A percentile compares a stretch with the other conserved stretches of the same genome.
Evolutionary conservation across 192 early-diverging fungal genomes (phyloP).

Genomic region (Gaertneriomyces sp.): DNA sequence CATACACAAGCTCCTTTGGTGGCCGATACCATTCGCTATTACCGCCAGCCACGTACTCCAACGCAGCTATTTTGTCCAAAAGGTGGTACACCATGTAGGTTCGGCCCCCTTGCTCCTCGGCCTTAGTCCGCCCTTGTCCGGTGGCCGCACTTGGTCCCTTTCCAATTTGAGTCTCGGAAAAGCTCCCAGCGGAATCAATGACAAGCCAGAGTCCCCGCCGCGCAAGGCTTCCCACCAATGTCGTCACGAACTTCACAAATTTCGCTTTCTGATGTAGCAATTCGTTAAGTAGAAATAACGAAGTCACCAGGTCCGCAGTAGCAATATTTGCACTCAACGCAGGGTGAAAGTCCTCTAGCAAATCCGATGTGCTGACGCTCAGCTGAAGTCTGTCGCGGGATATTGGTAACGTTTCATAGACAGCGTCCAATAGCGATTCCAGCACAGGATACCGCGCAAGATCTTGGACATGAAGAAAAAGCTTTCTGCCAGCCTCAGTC

Average conservation of each 20-base stretch:
- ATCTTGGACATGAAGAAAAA: conserved; percentile 36
- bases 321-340: conserved; percentile 31
- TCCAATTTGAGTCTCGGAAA: conserved; percentile 78
- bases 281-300: conserved; percentile 93
- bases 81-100: conserved; percentile 90
- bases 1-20: conserved; percentile 67
- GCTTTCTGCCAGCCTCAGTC: no score
- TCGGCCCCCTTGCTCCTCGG: conserved; percentile 8
- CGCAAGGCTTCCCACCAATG: conserved; percentile 60
- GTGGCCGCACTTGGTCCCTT: conserved; percentile 13
- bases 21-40: conserved; percentile 66
- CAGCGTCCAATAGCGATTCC: conserved; percentile 9
- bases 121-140: background rate
- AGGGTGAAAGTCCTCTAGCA: conserved; percentile 18
- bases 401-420: background rate
- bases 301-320: conserved; percentile 69
- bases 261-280: conserved; percentile 70
- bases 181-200: conserved; percentile 89
- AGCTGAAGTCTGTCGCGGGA: background rate
- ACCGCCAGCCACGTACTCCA: conserved; percentile 62
- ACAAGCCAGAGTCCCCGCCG: conserved; percentile 70
- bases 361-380: conserved; percentile 17
- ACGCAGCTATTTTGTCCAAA: conserved; percentile 71
- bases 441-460: conserved; percentile 33
- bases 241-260: conserved; percentile 74